Conservation (phyloP, 2,329 filamentous ascomycete species). For the Stagonosporopsis chrysanthemi region DNA sequence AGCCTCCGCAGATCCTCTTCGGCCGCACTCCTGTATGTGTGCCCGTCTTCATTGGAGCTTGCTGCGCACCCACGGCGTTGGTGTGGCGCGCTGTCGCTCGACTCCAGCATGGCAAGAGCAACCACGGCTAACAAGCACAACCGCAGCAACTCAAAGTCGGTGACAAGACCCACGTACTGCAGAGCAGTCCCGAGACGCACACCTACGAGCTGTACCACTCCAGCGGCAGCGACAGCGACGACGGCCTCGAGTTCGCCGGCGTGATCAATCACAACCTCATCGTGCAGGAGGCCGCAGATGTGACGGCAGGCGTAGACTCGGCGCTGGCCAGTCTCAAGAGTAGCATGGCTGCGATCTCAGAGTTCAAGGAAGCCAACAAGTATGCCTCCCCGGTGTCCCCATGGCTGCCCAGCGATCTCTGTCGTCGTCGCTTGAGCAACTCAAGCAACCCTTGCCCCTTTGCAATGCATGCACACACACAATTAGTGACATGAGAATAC, state of each 20-base stretch:
- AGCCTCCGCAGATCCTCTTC: conserved; percentile 49
- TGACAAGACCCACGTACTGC: conserved; percentile 63
- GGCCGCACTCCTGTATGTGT: conserved; percentile 51
- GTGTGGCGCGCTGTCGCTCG: conserved; percentile 14
- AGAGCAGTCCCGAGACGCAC: conserved; percentile 61
- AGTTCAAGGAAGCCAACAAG: conserved; percentile 68
- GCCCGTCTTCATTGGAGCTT: conserved; percentile 14
- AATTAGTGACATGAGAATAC: conserved; percentile 22
- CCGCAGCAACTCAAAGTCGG: conserved; percentile 63
- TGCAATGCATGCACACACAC: conserved; percentile 10
- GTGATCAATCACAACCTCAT: conserved; percentile 64
- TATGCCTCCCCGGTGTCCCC: conserved; percentile 47
- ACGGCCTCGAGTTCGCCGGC: conserved; percentile 62
- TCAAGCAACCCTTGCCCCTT: conserved; percentile 18
- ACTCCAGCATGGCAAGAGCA: conserved; percentile 24
- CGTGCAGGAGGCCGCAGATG: conserved; percentile 62
- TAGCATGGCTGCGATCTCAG: conserved; percentile 65
- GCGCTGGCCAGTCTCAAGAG: conserved; percentile 66
- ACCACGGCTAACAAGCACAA: conserved; percentile 40
- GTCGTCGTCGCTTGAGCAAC: conserved; percentile 25
- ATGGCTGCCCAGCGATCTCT: conserved; percentile 31
- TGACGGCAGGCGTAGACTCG: conserved; percentile 64
- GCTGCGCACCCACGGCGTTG: conserved; percentile 3
- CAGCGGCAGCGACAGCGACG: conserved; percentile 49
- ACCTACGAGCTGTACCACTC: conserved; percentile 65